These are phyloP conservation scores for Penicillium coprophilum DNA, from an alignment of 495 filamentous ascomycete species.

Conservation along the genomic window DNA sequence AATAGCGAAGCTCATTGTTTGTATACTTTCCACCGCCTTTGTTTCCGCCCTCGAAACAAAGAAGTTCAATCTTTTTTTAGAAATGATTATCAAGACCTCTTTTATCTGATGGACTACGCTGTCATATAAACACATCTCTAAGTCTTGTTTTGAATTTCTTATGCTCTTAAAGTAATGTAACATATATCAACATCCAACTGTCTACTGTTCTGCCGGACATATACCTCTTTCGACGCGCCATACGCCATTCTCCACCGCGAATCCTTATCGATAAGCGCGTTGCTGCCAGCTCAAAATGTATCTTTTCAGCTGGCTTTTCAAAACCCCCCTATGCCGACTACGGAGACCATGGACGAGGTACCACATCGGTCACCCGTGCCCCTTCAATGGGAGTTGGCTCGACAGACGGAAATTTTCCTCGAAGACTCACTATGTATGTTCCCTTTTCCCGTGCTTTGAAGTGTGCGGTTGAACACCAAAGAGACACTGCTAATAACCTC, in stretches of 20 bases:
- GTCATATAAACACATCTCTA: not conserved
- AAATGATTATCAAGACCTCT: not conserved
- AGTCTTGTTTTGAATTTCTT: not conserved
- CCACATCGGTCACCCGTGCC: conserved; percentile 52
- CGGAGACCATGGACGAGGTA: conserved; percentile 21
- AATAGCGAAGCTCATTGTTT: not conserved
- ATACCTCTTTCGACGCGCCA: not conserved
- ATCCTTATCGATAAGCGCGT: conserved; percentile 34
- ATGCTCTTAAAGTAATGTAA: not conserved
- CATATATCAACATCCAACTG: not conserved
- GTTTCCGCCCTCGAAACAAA: not conserved
- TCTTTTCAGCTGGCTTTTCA: conserved; percentile 5
- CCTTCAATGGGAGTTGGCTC: conserved; percentile 60
- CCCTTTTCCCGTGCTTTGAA: not conserved
- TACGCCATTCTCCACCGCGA: not conserved
- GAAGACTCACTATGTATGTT: conserved; percentile 71
- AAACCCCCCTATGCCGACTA: conserved; percentile 20
- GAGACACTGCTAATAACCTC: conserved; percentile 13
- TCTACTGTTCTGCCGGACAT: not conserved
- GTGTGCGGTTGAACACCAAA: not conserved
- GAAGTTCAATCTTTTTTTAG: not conserved
- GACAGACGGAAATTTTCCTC: conserved; percentile 69
- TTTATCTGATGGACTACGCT: not conserved
- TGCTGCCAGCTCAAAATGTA: conserved; percentile 14
- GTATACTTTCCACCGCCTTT: conserved; percentile 3